These are phyloP conservation scores for Metschnikowia dekortorum DNA, from an alignment of 805 yeast species.

Conservation along the genomic window DNA sequence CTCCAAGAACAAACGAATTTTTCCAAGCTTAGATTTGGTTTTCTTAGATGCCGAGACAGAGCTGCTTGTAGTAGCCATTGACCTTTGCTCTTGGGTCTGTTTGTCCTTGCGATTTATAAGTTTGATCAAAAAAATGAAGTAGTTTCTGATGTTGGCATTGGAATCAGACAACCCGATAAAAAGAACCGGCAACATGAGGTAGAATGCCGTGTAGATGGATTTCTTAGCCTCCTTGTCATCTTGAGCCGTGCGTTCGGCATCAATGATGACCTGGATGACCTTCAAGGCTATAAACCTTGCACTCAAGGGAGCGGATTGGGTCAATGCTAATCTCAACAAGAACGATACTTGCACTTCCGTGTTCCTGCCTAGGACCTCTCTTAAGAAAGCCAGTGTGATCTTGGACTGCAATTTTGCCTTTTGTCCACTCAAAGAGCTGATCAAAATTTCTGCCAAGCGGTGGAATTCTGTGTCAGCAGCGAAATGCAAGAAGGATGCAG, in stretches of 20 bases:
- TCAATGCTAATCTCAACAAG: constrained; percentile 50
- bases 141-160: constrained; percentile 46
- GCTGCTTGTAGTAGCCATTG: neutral
- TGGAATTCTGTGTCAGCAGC: constrained; percentile 38
- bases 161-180: constrained; percentile 51
- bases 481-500: constrained; percentile 33
- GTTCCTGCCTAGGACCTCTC: constrained; percentile 11
- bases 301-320: constrained; percentile 55
- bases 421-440: constrained; percentile 36
- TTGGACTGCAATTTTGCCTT: constrained; percentile 7
- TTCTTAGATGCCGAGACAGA: neutral
- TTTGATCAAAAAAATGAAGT: constrained; percentile 17
- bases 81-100: constrained; percentile 23
- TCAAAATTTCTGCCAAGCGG: constrained; percentile 38
- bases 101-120: constrained; percentile 15
- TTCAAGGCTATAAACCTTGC: constrained; percentile 50
- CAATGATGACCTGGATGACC: constrained; percentile 31
- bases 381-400: constrained; percentile 6
- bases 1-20: constrained; percentile 38
- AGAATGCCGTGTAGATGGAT: constrained; percentile 26
- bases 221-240: constrained; percentile 4
- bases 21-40: constrained; percentile 1
- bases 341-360: constrained; percentile 52
- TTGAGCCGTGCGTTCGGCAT: constrained; percentile 22
- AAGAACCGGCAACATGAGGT: constrained; percentile 57